Evolutionary conservation across 2,329 filamentous ascomycete genomes (phyloP).

Genomic region (Epichloe festucae): DNA sequence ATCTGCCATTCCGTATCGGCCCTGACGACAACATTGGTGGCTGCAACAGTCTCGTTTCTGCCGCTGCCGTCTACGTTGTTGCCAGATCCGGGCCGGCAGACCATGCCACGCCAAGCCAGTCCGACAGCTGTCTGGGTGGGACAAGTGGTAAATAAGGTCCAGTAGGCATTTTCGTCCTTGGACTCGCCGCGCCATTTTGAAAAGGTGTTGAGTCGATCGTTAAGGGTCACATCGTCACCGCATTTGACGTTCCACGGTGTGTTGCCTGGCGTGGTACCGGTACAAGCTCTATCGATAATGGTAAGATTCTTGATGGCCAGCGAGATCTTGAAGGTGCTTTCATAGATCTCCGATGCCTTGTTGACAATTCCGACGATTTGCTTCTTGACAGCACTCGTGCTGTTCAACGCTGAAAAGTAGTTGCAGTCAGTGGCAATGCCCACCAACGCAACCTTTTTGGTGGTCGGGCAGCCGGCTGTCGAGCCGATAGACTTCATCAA

Average conservation of each 20-base stretch:
- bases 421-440: constrained; percentile 89
- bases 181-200: constrained; percentile 74
- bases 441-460: constrained; percentile 82
- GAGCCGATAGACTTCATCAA: constrained; percentile 70
- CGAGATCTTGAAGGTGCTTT: constrained; percentile 87
- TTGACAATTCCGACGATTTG: constrained; percentile 81
- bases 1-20: constrained; percentile 87
- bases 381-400: constrained; percentile 43
- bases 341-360: constrained; percentile 74
- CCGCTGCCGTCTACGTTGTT: constrained; percentile 34
- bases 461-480: constrained; percentile 71
- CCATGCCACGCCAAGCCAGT: constrained; percentile 82
- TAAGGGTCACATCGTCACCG: constrained; percentile 48
- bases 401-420: constrained; percentile 63
- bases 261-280: constrained; percentile 49
- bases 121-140: constrained; percentile 76
- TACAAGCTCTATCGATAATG: constrained; percentile 63
- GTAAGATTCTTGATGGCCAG: constrained; percentile 80
- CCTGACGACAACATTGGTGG: constrained; percentile 78
- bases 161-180: constrained; percentile 76
- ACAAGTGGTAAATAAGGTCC: constrained; percentile 78
- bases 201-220: constrained; percentile 72
- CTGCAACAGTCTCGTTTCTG: constrained; percentile 60
- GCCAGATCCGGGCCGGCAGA: constrained; percentile 53
- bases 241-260: constrained; percentile 81